Conservation (phyloP, 2,329 filamentous ascomycete genomes). For the Ceratocystis cubensis region DNA sequence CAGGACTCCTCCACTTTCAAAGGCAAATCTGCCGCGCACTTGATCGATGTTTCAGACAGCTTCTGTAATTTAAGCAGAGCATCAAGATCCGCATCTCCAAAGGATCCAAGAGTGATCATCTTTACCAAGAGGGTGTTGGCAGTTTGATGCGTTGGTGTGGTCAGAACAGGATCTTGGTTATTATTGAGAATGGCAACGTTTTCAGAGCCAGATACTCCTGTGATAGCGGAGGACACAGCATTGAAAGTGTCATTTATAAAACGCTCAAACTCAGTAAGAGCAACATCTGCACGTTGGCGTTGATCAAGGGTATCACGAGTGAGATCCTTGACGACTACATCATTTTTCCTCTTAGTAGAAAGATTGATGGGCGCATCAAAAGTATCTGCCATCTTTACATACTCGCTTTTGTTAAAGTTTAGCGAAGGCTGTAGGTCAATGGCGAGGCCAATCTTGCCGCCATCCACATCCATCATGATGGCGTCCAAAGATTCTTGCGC, state of each 20-base stretch:
- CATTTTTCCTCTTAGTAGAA: conserved; percentile 38
- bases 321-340: conserved; percentile 40
- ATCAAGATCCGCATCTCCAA: conserved; percentile 61
- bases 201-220: conserved; percentile 42
- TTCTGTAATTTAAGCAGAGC: conserved; percentile 63
- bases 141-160: conserved; percentile 52
- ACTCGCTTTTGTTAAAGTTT: conserved; percentile 42
- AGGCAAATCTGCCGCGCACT: conserved; percentile 52
- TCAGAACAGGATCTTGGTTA: conserved; percentile 54
- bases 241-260: conserved; percentile 62
- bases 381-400: conserved; percentile 36
- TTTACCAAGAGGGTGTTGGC: conserved; percentile 63
- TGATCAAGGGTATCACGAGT: conserved; percentile 59
- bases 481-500: conserved; percentile 12
- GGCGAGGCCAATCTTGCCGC: conserved; percentile 28
- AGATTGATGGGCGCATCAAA: conserved; percentile 37
- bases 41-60: conserved; percentile 63
- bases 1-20: conserved; percentile 57
- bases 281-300: conserved; percentile 64
- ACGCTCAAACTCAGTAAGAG: conserved; percentile 56
- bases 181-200: conserved; percentile 42
- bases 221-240: conserved; percentile 56
- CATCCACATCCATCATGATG: conserved; percentile 15
- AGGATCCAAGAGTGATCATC: conserved; percentile 55
- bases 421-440: conserved; percentile 36